Base-by-base conservation (phyloP, 805 yeast genomes). In the Saturnispora zaruensis region DNA sequence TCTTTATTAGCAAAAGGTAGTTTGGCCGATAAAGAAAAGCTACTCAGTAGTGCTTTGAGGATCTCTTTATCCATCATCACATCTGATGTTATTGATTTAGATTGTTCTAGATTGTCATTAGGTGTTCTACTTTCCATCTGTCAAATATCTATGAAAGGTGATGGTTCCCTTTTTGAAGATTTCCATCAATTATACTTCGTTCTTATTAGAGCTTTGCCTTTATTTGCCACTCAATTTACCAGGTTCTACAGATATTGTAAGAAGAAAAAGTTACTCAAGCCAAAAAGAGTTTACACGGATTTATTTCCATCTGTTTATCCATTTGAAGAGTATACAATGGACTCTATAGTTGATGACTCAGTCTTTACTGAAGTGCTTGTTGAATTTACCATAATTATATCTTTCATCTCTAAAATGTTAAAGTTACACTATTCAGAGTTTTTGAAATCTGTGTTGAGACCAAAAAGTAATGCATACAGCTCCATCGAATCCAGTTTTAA, bases 281-380 rank as follows among this genome's bases (percentile, higher is more conserved):
- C 81, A 33, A 81, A 77, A 65, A 75, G 87, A 67, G 74, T 79
- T 0, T 84, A 82, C 59, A 81, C 87, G 0, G 73, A 71, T 25
- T 66, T 87, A 38, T 89, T 87, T 69, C 95, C 93, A 7, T 71
- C 73, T 26, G 64, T 67, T 14, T 78, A 76, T 58, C 96, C 95
- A 16, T 82, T 83, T 59, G 66, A 67, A 44, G 82, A 79, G 41
- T 59, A 72, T 28, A 79, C 90, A 0, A 76, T 85, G 55, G 96
- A 88, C 60, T 82, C 95, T 0, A 71, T 81, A 41, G 84, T 86
- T 18, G 78, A 79, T 54, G 86, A 82, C 53, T 85, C 81, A 55
- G 69, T 74, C 1, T 71, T 84, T 50, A 87, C 81, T 25, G 96
- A 88, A 61, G 71, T 84, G 3, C 67, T 87, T 48, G 68, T 85